Evolutionary conservation across 2,329 filamentous ascomycete genomes (phyloP), one percentile per base, ranked within the genome.

Genomic region (Aspergillus hortae): DNA sequence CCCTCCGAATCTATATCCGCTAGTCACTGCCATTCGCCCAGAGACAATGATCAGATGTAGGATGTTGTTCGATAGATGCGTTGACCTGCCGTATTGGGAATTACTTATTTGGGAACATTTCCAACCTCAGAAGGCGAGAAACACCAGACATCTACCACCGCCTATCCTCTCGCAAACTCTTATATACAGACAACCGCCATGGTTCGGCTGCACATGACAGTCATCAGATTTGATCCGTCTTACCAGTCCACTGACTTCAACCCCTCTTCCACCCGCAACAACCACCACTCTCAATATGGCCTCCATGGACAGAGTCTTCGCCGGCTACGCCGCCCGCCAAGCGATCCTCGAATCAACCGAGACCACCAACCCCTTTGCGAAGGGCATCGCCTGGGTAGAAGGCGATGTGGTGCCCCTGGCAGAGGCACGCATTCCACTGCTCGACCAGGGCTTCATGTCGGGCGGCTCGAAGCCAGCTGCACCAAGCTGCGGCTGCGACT

Each of bases 391-490:
- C 19, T 80, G 75, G 77, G 59, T 80, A 1, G 67, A 72, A 42
- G 75, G 75, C 14, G 59, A 74, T 38, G 61, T 76, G 4, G 67
- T 72, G 0, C 76, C 77, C 3, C 59, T 80, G 5, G 36, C 66
- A n/a, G 61, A 78, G 43, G 78, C 78, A 1, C 70, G 70, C n/a
- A 78, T 80, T 15, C 78, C 78, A 1, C 60, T 80, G 0, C 57
- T 77, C 0, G 78, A 81, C 55, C 73, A 81, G 62, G 78, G 78
- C 15, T 81, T 81, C 60, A 61, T 80, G 58, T n/a, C n/a, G n/a
- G n/a, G n/a, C 73, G 78, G 5, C 63, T 80, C 0, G 69, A 75
- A n/a, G 56, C 57, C 0, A 76, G 71, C 59, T 78, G 76, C 56
- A 56, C 53, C 7, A 80, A 80, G 61, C 63, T 80, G 46, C 71